Evolutionary conservation across 805 yeast genomes (phyloP), one percentile per base, ranked within the genome.

Genomic region (Kodamaea restingae): DNA sequence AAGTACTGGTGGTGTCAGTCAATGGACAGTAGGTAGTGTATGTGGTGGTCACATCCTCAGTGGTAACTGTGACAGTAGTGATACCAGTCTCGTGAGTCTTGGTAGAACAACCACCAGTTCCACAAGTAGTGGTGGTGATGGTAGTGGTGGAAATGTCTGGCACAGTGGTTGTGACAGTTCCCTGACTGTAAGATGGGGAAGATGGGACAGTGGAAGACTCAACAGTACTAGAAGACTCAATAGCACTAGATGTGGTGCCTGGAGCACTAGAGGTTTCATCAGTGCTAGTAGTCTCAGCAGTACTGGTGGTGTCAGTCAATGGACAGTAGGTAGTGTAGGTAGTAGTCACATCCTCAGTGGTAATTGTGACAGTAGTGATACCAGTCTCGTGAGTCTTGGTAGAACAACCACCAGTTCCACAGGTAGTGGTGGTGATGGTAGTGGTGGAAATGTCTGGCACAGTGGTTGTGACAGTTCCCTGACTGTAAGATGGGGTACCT

Each of bases 11-110:
- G 30, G 6, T 10, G 31, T 14, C 21, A 18, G 31, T 27, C 30
- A 47, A 35, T 4, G 54, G 52, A 36, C 55, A 50, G 44, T 42
- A 47, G 7, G 54, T 50, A 15, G 52, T 49, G 39, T 43, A 47
- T 14, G 35, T 35, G 4, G 47, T 43, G 15, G 39, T 36, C 7
- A 22, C 38, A 4, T 38, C 41, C 2, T 35, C 27, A 17, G 26
- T 29, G 6, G 48, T 47, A 10, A 35, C 36, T 6, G 51, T 50
- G 3, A 42, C 37, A 6, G 43, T 35, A 21, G 46, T 33, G 10
- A 41, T 15, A 24, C 44, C 44, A 22, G 46, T 43, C 3, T 30
- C n/a, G 2, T 18, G 26, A 8, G 37, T 28, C 6, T 15, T 21
- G 5, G 40, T 34, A 8, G 7, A 7, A 17, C 35, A 29, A 10